These are phyloP conservation scores for Voacanga thouarsii DNA, from an alignment of 257 asterid genomes.

Conservation along the genomic window DNA sequence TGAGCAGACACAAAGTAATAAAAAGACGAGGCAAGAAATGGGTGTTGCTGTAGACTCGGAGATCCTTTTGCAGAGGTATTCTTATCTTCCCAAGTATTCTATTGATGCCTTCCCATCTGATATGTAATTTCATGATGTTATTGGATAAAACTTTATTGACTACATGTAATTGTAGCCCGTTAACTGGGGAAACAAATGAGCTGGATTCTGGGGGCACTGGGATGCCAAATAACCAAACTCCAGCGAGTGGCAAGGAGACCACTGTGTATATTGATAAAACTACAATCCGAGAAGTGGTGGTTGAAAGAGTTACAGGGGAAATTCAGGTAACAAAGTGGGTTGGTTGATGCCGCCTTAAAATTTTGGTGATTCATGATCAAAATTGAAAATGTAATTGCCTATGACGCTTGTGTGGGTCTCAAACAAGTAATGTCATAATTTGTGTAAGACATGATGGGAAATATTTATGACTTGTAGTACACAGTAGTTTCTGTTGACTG, in stretches of 20 bases:
- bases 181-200: slow-evolving; percentile 28
- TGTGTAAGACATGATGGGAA: neutral
- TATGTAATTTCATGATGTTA: neutral
- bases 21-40: slow-evolving; percentile 56
- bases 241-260: slow-evolving; percentile 46
- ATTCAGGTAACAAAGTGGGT: slow-evolving; percentile 38
- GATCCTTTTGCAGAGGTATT: slow-evolving; percentile 42
- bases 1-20: slow-evolving; percentile 63
- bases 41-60: slow-evolving; percentile 35
- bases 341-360: neutral
- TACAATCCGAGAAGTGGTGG: slow-evolving; percentile 60
- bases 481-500: neutral
- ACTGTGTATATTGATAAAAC: slow-evolving; percentile 65
- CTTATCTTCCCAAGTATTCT: neutral
- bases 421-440: neutral
- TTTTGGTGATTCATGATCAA: neutral
- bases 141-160: slow-evolving; percentile 1
- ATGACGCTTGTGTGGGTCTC: neutral
- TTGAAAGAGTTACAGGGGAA: slow-evolving; percentile 37
- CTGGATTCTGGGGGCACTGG: slow-evolving; percentile 30
- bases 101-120: neutral
- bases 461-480: neutral
- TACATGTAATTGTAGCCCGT: slow-evolving; percentile 32
- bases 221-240: slow-evolving; percentile 26
- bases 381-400: neutral